Percentiles rank a stretch among this genome's conserved stretches.
Evolutionary conservation across 345 rosid species (phyloP).

Genomic region (Eucalyptus caleyi): DNA sequence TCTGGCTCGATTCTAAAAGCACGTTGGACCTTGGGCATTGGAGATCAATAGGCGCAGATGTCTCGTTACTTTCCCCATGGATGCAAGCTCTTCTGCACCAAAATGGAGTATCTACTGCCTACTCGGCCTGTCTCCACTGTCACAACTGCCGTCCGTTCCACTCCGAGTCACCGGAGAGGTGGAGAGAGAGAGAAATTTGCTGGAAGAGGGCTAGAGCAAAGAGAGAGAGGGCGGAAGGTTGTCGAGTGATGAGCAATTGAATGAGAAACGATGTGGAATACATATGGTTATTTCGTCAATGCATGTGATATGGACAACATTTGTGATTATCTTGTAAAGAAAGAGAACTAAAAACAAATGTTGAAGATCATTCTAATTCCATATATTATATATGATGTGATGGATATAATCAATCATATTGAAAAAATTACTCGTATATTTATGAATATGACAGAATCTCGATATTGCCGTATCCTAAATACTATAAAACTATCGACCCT

Average conservation of each 20-base stretch:
- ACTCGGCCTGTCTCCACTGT: accelerated
- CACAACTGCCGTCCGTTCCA: neutral
- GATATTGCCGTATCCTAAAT: neutral
- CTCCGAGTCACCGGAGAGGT: neutral
- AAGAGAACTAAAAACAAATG: neutral
- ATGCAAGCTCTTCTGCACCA: neutral
- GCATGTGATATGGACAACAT: neutral
- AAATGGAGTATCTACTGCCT: neutral
- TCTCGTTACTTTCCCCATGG: neutral
- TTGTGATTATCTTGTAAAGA: neutral
- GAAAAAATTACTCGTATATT: neutral
- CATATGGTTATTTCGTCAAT: neutral
- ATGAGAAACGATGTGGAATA: neutral
- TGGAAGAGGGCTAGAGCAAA: neutral
- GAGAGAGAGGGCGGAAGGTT: neutral
- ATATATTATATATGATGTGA: neutral
- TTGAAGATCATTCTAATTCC: neutral
- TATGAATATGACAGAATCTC: neutral
- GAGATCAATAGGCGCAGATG: neutral
- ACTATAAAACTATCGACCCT: neutral
- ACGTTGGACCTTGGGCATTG: neutral
- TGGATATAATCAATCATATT: neutral
- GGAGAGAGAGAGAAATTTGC: neutral
- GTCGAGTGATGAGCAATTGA: neutral
- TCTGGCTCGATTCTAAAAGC: neutral